Percentiles rank a stretch among this genome's conserved stretches.
Evolutionary conservation across 305 asterid species (phyloP).

Genomic region (Fraxinus ornus): DNA sequence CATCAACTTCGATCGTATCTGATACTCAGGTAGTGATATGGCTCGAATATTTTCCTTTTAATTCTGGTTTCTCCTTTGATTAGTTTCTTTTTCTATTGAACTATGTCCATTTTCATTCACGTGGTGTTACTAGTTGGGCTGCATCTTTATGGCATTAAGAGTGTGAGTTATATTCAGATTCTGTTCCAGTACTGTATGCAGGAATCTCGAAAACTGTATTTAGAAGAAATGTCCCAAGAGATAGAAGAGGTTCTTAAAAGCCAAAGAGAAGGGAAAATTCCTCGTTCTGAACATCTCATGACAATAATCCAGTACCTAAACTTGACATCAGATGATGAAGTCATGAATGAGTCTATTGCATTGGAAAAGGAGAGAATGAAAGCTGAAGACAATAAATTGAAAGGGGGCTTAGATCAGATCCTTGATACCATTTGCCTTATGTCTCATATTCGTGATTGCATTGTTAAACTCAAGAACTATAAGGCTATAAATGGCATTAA

Average conservation of each 20-base stretch:
- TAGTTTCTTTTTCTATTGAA: not conserved
- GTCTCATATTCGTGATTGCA: slow-evolving; percentile 54
- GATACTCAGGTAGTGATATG: slow-evolving; percentile 51
- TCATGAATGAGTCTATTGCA: slow-evolving; percentile 68
- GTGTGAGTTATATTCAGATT: slow-evolving; percentile 12
- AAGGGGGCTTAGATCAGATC: slow-evolving; percentile 38
- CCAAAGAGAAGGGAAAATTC: slow-evolving; percentile 50
- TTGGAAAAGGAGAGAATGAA: slow-evolving; percentile 73
- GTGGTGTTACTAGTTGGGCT: not conserved
- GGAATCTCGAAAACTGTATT: slow-evolving; percentile 55
- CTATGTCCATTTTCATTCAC: not conserved
- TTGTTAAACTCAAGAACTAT: slow-evolving; percentile 43
- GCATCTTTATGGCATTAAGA: not conserved
- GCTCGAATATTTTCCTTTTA: not conserved
- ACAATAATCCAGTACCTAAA: slow-evolving; percentile 48
- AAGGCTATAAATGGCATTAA: slow-evolving; percentile 46
- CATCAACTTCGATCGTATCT: slow-evolving; percentile 40
- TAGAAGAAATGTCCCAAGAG: slow-evolving; percentile 47
- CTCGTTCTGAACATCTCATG: slow-evolving; percentile 39
- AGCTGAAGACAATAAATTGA: slow-evolving; percentile 38
- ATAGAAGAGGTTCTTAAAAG: slow-evolving; percentile 51
- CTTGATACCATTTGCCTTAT: slow-evolving; percentile 40
- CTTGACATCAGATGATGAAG: slow-evolving; percentile 57
- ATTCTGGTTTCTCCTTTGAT: not conserved
- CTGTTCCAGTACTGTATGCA: slow-evolving; percentile 46